These are phyloP conservation scores for Canna indica DNA, from an alignment of 176 grass and related monocot genomes.

Conservation along the genomic window DNA sequence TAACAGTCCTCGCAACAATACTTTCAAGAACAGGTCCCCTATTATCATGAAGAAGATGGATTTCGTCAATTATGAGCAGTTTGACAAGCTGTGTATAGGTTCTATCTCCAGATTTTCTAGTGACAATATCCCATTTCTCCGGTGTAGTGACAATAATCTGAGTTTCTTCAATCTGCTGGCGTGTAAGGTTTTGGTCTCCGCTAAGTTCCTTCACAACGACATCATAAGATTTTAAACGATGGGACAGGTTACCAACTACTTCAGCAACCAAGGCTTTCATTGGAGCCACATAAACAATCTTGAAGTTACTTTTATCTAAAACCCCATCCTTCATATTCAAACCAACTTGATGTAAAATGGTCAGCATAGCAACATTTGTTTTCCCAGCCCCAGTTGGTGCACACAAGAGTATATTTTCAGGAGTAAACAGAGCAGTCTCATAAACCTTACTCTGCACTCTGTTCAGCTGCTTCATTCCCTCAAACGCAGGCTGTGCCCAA, in stretches of 20 bases:
- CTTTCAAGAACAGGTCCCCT: conserved; percentile 95
- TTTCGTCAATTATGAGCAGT: conserved; percentile 89
- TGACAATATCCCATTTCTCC: conserved; percentile 98
- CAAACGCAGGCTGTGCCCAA: conserved; percentile 66
- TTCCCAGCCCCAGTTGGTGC: conserved; percentile 96
- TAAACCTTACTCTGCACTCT: conserved; percentile 94
- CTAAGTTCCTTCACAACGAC: conserved; percentile 85
- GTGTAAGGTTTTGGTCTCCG: conserved; percentile 78
- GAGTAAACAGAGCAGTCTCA: conserved; percentile 66
- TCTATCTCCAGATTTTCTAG: conserved; percentile 88
- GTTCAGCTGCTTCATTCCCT: conserved; percentile 75
- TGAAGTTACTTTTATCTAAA: conserved; percentile 72
- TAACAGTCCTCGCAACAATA: conserved; percentile 85
- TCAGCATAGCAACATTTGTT: conserved; percentile 88
- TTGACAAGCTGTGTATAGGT: conserved; percentile 95
- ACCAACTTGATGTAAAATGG: conserved; percentile 83
- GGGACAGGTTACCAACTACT: conserved; percentile 84
- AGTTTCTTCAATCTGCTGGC: conserved; percentile 92
- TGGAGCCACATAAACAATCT: conserved; percentile 95
- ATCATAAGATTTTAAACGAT: conserved; percentile 43
- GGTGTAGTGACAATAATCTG: conserved; percentile 98
- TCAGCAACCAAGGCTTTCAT: conserved; percentile 99
- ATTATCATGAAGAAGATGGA: conserved; percentile 94
- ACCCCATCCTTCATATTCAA: conserved; percentile 70
- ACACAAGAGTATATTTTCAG: conserved; percentile 78